These are phyloP conservation scores for Cercospora berteroae DNA, from an alignment of 2,329 filamentous ascomycete genomes.

Conservation along the genomic window DNA sequence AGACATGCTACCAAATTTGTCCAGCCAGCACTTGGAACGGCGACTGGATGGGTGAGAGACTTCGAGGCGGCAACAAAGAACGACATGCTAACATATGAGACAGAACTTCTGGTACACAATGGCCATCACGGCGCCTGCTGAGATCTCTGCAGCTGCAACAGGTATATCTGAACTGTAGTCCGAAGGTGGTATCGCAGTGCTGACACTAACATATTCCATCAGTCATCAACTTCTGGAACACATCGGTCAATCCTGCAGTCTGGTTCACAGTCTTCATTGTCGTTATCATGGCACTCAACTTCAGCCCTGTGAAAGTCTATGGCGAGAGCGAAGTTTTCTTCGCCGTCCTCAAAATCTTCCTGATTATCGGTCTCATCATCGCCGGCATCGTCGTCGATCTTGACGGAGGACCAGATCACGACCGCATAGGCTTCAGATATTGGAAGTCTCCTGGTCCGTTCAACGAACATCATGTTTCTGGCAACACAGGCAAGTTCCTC, in stretches of 20 bases:
- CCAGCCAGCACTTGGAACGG: slow-evolving; percentile 38
- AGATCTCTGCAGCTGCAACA: slow-evolving; percentile 19
- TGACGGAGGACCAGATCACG: slow-evolving; percentile 12
- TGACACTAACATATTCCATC: neutral
- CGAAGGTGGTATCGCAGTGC: neutral
- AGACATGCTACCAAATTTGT: slow-evolving; percentile 40
- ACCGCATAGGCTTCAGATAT: slow-evolving; percentile 20
- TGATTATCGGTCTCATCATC: slow-evolving; percentile 21
- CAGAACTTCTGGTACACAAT: slow-evolving; percentile 37
- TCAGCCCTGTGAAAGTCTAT: slow-evolving; percentile 28
- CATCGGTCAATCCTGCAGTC: slow-evolving; percentile 35
- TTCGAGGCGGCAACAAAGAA: neutral
- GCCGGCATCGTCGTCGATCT: slow-evolving; percentile 24
- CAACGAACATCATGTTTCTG: slow-evolving; percentile 14
- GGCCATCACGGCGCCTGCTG: slow-evolving; percentile 21
- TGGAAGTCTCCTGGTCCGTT: slow-evolving; percentile 23
- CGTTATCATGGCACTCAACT: slow-evolving; percentile 36
- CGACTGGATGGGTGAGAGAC: slow-evolving; percentile 36
- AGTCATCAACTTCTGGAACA: slow-evolving; percentile 34
- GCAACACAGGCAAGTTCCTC: slow-evolving; percentile 26
- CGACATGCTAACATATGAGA: neutral
- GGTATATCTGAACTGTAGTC: neutral
- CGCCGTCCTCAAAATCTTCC: slow-evolving; percentile 20
- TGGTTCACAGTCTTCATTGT: slow-evolving; percentile 39
- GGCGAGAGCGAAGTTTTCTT: slow-evolving; percentile 24